phyloP scores from a whole-genome alignment of 805 yeast species.

The Yarrowia divulgata region DNA sequence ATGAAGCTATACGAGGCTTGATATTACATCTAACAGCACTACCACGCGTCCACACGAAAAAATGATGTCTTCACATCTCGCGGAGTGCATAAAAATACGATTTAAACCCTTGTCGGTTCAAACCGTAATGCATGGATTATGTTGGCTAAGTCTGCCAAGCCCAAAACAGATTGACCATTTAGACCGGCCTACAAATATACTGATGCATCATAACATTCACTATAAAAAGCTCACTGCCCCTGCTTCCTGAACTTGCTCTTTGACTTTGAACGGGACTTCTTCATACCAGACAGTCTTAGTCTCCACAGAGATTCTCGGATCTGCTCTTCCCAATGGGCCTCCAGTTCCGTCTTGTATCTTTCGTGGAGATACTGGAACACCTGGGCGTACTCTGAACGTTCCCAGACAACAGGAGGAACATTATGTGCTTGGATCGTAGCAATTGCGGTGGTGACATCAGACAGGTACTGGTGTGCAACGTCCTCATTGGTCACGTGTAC shows the following conservation, averaged over 20 bases:
- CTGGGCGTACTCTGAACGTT: background rate
- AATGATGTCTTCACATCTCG: no score
- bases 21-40: no score
- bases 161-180: no score
- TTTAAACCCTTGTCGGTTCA: no score
- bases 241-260: background rate
- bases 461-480: background rate
- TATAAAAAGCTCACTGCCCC: background rate
- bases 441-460: background rate
- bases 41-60: no score
- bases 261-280: background rate
- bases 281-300: background rate
- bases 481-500: background rate
- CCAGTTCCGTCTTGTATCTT: background rate
- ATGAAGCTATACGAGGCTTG: no score
- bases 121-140: no score
- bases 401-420: background rate
- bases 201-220: no score
- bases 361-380: background rate
- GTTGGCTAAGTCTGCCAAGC: no score
- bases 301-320: background rate
- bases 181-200: no score
- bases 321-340: background rate
- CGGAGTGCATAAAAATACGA: no score
- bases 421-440: background rate